Evolutionary conservation across 1,284 basidiomycete species (phyloP), one percentile per base, ranked within the genome.

Genomic region (Phenoliferia sp.): DNA sequence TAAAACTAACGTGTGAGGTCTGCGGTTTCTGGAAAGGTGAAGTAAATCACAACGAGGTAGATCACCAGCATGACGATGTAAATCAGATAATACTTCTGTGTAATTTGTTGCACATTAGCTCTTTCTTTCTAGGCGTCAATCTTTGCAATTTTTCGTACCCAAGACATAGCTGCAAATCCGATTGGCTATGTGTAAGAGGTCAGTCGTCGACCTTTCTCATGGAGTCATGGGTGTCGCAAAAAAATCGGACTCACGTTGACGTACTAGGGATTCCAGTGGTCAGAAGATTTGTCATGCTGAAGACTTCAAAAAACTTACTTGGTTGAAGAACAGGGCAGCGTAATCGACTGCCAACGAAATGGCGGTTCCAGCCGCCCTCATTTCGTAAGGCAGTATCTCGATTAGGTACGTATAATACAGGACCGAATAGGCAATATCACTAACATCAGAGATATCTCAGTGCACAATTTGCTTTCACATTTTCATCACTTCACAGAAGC

Each of bases 21-120:
- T 55, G 75, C 74, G 28, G 76, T 79, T 67, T 79, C 79, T 15
- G 75, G 75, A 71, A 76, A 77, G 72, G 64, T 69, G 63, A 79
- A 74, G 67, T 71, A 76, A 59, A 76, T 71, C 48, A 75, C 57
- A 62, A 73, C 39, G 10, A 75, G 33, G 57, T 65, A 61, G 56
- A 69, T 56, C 2, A 66, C 35, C 32, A 74, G 62, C 56, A 73
- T 67, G 17, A 59, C 77, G 62, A 77, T 72, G 72, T 77, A 77
- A 54, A 79, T 74, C 19, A 66, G 57, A 65, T 76, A 77, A 70
- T 44, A 44, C 22, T 44, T 44, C 39, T 44, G 39, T n/a, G n/a
- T n/a, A 44, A 44, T 12, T 15, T 44, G 22, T 22, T 12, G 22
- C 39, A 15, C 12, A 44, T 44, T 22, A 44, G 39, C 39, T 70